Base-by-base conservation (phyloP, 192 early-diverging fungal genomes). In the Coemansia sp. region DNA sequence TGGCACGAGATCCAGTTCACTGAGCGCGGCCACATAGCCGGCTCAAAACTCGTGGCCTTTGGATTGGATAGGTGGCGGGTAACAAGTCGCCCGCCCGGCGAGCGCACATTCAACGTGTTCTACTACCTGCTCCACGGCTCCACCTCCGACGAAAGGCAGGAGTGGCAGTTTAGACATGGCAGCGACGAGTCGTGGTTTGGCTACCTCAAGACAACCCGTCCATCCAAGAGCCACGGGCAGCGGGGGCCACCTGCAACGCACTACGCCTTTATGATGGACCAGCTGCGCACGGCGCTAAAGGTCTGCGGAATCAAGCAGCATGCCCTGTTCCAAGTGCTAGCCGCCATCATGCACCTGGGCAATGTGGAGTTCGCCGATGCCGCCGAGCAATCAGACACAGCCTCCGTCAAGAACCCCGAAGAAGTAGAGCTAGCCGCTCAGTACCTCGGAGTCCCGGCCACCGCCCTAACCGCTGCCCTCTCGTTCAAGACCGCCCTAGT, bases 91-190 rank as follows among this genome's bases (percentile, higher is more conserved):
- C 84, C 86, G 4, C 76, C 76, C 28, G 82, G 83, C 18, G 94
- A 95, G 60, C 86, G 91, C 60, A 94, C 88, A 74, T 99, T 95
- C 83, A 93, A 98, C 70, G 89, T 97, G 35, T 94, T 99, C 73
- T 95, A 99, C 83, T 91, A 95, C 69, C 77, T 99, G 21, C 84
- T 97, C 5, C 89, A 93, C 23, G 97, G 96, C 13, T 85, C 85
- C 0, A 83, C 88, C 23, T 62, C 79, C 14, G 89, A 93, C 65
- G 95, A 98, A 75, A 89, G 88, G 48, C 39, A 85, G 16, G 77
- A 87, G 59, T 87, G 91, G 56, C 87, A 87, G 51, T 79, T 99
- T 2, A 85, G 86, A 10, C 86, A 38, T 64, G 83, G 62, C 85
- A 87, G 23, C 76, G 89, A 65, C 66, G 73, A 76, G 65, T 73